phyloP scores from a whole-genome alignment of 2,329 filamentous ascomycete species.

The Apiospora aurea region DNA sequence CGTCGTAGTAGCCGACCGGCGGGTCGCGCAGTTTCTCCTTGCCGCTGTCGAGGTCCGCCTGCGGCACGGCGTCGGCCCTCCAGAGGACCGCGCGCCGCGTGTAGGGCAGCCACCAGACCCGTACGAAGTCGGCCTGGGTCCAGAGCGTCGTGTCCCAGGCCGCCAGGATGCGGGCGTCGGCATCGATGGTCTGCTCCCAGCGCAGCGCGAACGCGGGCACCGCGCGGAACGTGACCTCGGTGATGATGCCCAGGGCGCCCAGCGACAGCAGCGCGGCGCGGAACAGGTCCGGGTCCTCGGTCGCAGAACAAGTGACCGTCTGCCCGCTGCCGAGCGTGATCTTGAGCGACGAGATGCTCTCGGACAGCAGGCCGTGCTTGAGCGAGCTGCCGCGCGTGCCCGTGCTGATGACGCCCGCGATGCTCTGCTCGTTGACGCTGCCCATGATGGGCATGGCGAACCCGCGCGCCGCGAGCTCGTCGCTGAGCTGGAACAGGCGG shows the following conservation, averaged over 20 bases:
- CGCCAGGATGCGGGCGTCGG: constrained; percentile 71
- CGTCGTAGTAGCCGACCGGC: constrained; percentile 79
- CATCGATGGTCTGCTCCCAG: constrained; percentile 83
- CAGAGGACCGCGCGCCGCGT: constrained; percentile 87
- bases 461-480: constrained; percentile 74
- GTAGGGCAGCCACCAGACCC: constrained; percentile 98
- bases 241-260: constrained; percentile 89
- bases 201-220: constrained; percentile 80
- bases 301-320: constrained; percentile 72
- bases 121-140: constrained; percentile 85
- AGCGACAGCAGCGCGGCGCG: constrained; percentile 88
- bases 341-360: constrained; percentile 75
- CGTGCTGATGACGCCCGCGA: constrained; percentile 90
- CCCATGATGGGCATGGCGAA: constrained; percentile 91
- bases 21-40: constrained; percentile 64
- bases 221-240: constrained; percentile 85
- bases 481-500: constrained; percentile 77
- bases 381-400: constrained; percentile 92
- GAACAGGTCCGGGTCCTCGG: constrained; percentile 80
- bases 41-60: constrained; percentile 11
- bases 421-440: constrained; percentile 93
- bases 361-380: constrained; percentile 82
- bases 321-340: constrained; percentile 85
- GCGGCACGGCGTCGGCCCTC: constrained; percentile 77
- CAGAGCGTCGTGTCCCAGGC: constrained; percentile 80